phyloP scores from a whole-genome alignment of 495 filamentous ascomycete genomes.

The Talaromyces trachyspermus region DNA sequence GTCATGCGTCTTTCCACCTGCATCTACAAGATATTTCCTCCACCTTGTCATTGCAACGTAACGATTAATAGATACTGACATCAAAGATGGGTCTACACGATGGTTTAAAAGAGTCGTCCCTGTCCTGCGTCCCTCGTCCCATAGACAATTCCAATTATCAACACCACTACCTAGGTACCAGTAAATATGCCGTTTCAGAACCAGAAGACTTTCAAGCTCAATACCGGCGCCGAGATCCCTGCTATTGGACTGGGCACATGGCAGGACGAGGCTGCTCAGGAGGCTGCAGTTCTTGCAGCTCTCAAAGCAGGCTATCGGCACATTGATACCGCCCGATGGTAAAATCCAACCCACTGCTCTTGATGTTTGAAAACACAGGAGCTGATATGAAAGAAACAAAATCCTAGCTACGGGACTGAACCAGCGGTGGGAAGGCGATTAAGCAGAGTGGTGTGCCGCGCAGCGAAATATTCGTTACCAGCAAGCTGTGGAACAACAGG shows the following conservation, averaged over 20 bases:
- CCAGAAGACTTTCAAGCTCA: conserved; percentile 52
- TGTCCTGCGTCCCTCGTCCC: no score
- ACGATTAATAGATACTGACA: no score
- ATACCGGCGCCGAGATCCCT: conserved; percentile 61
- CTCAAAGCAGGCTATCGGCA: conserved; percentile 61
- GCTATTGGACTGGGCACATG: conserved; percentile 64
- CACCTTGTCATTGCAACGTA: no score
- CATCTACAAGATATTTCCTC: no score
- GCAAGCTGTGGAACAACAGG: conserved; percentile 39
- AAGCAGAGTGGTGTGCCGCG: conserved; percentile 48
- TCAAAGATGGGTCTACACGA: no score
- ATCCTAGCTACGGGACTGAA: conserved; percentile 63
- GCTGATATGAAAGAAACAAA: no score
- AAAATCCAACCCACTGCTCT: no score
- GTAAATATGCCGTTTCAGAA: conserved; percentile 9
- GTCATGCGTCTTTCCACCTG: no score
- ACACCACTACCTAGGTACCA: neutral
- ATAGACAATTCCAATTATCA: no score
- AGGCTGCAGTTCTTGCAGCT: conserved; percentile 51
- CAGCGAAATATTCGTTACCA: conserved; percentile 50
- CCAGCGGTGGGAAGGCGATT: conserved; percentile 63
- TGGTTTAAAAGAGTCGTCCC: no score
- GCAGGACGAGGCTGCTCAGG: conserved; percentile 33
- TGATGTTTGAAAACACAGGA: no score
- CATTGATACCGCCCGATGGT: conserved; percentile 76